Evolutionary conservation across 352 stramenopile species (phyloP), one percentile per base, ranked within the genome.

Genomic region (Phytopythium montanum): DNA sequence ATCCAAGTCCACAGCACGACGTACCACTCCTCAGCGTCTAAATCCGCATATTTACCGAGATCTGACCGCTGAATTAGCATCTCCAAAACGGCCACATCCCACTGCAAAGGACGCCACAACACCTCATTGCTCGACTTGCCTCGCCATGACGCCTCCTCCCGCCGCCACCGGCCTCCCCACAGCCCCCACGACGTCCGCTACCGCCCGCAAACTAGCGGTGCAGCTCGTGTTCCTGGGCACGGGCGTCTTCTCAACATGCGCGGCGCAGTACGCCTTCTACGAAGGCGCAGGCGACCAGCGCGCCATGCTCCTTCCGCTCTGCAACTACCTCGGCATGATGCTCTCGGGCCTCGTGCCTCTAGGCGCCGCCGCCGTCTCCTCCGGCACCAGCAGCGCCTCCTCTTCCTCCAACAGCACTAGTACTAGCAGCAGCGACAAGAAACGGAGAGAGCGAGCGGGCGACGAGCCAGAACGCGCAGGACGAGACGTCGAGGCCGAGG

Each of bases 291-390:
- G 76, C 56, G 82, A 90, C 56, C 85, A 94, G 64, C 80, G 76
- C 39, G 77, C 79, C n/a, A 93, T 94, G 82, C 68, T 94, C n/a
- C 61, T 94, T 39, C 85, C 85, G 59, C 74, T 94, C 4, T 92
- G 85, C 68, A 94, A 94, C 70, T 94, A 92, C 56, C 64, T 94
- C 16, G 85, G 85, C 21, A 92, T 94, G 75, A 92, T 93, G 83
- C 78, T 94, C 28, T 84, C 92, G 2, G 85, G 85, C 0, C 64
- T 94, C 19, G 67, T 92, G 28, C 81, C 85, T 0, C 51, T 53
- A n/a, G 23, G 65, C 9, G 57, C 63, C 8, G 39, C n/a, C 16
- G 34, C 54, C 31, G 3, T 31, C n/a, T n/a, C n/a, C n/a, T n/a
- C n/a, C n/a, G n/a, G n/a, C n/a, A n/a, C n/a, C n/a, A n/a, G n/a